Conservation (phyloP, 257 asterid genomes). For the Nicotiana benthamiana region DNA sequence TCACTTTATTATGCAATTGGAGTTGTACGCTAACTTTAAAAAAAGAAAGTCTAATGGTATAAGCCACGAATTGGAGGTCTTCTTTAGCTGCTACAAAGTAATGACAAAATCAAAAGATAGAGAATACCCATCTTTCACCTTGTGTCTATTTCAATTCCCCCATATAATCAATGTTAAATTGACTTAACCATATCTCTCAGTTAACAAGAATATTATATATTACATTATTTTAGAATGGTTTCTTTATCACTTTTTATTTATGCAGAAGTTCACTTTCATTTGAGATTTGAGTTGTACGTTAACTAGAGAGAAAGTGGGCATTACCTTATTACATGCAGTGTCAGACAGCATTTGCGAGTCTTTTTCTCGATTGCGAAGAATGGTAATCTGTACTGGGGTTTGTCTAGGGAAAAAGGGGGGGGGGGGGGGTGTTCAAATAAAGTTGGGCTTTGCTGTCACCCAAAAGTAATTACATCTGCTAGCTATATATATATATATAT, state of each 20-base stretch:
- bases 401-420: background rate
- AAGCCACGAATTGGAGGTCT: no score
- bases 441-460: no score
- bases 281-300: background rate
- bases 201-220: no score
- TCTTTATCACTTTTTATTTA: no score
- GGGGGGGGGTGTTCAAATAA: no score
- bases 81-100: background rate
- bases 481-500: no score
- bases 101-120: background rate
- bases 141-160: background rate
- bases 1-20: no score
- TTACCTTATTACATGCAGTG: background rate
- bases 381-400: no score
- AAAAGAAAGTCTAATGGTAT: no score
- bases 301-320: background rate
- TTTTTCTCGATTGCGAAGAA: background rate
- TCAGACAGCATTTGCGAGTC: background rate
- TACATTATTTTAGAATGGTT: no score
- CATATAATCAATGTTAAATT: background rate
- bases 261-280: background rate
- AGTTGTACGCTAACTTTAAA: background rate
- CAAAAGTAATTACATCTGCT: no score
- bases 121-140: background rate
- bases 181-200: background rate